Percentiles rank a stretch among this genome's conserved stretches.
Conservation (phyloP, 768 basidiomycete species). For the Hericium coralloides region DNA sequence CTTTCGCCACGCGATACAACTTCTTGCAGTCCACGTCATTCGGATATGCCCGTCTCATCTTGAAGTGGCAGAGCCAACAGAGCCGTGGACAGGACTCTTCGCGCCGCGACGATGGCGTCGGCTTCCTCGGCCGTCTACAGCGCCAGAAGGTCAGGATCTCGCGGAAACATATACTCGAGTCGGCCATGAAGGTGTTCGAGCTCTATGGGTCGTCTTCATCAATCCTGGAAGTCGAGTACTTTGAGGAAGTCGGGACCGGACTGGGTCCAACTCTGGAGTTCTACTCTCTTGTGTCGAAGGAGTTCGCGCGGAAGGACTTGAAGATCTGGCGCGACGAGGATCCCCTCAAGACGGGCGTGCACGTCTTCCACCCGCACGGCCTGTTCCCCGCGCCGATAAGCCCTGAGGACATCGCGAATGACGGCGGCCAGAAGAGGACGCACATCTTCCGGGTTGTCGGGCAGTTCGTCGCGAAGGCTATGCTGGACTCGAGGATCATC, state of each 20-base stretch:
- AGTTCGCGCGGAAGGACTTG: slow-evolving; percentile 83
- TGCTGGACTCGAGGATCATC: slow-evolving; percentile 95
- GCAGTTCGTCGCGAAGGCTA: slow-evolving; percentile 93
- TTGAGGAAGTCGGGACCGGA: slow-evolving; percentile 97
- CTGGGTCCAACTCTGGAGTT: slow-evolving; percentile 97
- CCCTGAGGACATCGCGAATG: slow-evolving; percentile 56
- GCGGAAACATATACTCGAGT: slow-evolving; percentile 89
- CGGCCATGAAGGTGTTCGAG: slow-evolving; percentile 93
- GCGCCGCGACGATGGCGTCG: slow-evolving; percentile 83
- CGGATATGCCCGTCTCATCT: slow-evolving; percentile 90
- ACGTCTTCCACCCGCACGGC: slow-evolving; percentile 80
- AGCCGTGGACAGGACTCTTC: slow-evolving; percentile 68
- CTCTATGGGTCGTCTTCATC: slow-evolving; percentile 93
- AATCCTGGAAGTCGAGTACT: slow-evolving; percentile 95
- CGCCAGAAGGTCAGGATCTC: slow-evolving; percentile 97
- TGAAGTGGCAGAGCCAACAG: slow-evolving; percentile 92
- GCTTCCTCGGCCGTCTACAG: slow-evolving; percentile 85
- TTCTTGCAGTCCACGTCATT: slow-evolving; percentile 98
- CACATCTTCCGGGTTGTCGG: slow-evolving; percentile 87
- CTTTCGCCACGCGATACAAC: slow-evolving; percentile 93
- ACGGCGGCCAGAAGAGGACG: slow-evolving; percentile 73
- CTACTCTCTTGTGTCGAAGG: slow-evolving; percentile 93
- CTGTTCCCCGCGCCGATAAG: slow-evolving; percentile 84
- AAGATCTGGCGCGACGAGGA: slow-evolving; percentile 92
- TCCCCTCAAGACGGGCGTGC: slow-evolving; percentile 42